Evolutionary conservation across 768 basidiomycete genomes (phyloP).

Genomic region (Chlorophyllum brunneum): DNA sequence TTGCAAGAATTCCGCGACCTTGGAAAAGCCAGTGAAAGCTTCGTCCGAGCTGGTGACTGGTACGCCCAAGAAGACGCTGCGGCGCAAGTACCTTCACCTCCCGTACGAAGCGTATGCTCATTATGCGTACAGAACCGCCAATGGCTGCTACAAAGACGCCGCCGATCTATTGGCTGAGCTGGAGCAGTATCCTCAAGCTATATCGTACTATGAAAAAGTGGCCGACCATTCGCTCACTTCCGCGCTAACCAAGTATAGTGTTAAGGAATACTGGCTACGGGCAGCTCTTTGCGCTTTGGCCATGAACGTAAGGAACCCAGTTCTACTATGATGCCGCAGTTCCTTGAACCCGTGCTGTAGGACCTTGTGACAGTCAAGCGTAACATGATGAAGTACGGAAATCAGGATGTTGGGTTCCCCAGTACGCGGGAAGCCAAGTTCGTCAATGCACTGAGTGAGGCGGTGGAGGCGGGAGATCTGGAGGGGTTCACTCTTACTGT

Average conservation of each 20-base stretch:
- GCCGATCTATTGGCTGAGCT: slow-evolving; percentile 92
- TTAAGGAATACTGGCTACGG: slow-evolving; percentile 96
- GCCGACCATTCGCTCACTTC: slow-evolving; percentile 79
- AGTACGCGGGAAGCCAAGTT: slow-evolving; percentile 94
- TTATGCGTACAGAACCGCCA: slow-evolving; percentile 69
- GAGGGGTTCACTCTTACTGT: slow-evolving; percentile 79
- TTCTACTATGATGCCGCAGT: neutral
- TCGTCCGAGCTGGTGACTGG: slow-evolving; percentile 91
- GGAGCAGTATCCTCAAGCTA: slow-evolving; percentile 80
- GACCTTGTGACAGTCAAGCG: slow-evolving; percentile 82
- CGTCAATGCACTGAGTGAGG: slow-evolving; percentile 70
- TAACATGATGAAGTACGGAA: slow-evolving; percentile 71
- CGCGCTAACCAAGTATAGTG: slow-evolving; percentile 93
- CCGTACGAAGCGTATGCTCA: neutral
- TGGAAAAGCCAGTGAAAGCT: slow-evolving; percentile 86
- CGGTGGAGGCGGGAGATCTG: slow-evolving; percentile 44
- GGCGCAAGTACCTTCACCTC: slow-evolving; percentile 60
- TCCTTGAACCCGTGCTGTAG: slow-evolving; percentile 36
- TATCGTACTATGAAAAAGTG: slow-evolving; percentile 86
- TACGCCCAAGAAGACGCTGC: slow-evolving; percentile 96
- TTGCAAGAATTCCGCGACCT: slow-evolving; percentile 80
- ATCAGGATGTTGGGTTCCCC: slow-evolving; percentile 81
- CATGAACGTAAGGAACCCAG: slow-evolving; percentile 58
- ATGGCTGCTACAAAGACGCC: slow-evolving; percentile 93
- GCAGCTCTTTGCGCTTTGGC: slow-evolving; percentile 87